Percentiles rank a stretch among this genome's conserved stretches.
Evolutionary conservation across 208 protist genomes (phyloP).

Genomic region (Leishmania gerbilli): DNA sequence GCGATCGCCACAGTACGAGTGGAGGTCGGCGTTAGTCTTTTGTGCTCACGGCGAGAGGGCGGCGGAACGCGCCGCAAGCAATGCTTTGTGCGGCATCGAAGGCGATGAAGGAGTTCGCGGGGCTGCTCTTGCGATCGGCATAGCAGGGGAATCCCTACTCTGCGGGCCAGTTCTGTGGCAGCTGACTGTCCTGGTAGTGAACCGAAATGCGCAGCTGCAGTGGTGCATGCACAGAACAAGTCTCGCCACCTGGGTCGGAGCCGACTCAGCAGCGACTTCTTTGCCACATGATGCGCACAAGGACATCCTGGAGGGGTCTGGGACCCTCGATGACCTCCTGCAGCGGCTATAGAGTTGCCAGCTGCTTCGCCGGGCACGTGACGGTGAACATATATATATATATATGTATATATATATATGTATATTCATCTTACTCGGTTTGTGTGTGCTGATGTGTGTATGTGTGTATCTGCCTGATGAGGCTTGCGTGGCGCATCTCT

Average conservation of each 20-base stretch:
- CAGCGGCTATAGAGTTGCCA: neutral
- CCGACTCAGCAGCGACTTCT: neutral
- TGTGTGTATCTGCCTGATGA: neutral
- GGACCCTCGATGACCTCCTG: slow-evolving; percentile 6
- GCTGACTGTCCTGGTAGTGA: slow-evolving; percentile 14
- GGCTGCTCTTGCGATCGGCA: neutral
- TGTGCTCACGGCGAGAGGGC: neutral
- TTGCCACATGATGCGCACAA: neutral
- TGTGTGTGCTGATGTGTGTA: neutral
- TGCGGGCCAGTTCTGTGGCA: slow-evolving; percentile 6
- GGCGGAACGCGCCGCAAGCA: neutral
- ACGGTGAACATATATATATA: neutral
- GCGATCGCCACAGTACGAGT: slow-evolving; percentile 28
- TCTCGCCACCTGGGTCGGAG: neutral
- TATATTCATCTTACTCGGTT: neutral
- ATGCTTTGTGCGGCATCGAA: neutral
- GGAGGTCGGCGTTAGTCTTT: slow-evolving; percentile 23
- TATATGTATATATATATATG: no score
- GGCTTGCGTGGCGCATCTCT: neutral
- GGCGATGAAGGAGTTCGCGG: neutral
- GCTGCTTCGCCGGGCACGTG: neutral
- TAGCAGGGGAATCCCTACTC: neutral
- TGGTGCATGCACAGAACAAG: slow-evolving; percentile 5
- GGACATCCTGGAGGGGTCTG: neutral
- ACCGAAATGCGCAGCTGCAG: slow-evolving; percentile 20